Evolutionary conservation across 2,329 filamentous ascomycete species (phyloP).

Genomic region (Phialophora chinensis): DNA sequence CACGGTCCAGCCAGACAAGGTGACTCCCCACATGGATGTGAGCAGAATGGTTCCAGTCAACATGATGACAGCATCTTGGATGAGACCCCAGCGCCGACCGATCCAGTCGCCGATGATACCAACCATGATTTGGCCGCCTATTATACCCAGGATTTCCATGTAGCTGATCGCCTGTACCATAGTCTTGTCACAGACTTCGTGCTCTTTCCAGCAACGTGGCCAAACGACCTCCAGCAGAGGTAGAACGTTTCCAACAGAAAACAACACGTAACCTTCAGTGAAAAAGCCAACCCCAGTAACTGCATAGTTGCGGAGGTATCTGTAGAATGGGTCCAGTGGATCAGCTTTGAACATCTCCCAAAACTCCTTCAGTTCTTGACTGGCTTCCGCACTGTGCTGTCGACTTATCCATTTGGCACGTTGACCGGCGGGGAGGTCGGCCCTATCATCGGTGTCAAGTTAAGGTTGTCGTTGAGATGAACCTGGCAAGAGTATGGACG

Average conservation of each 20-base stretch:
- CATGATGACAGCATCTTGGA: conserved; percentile 95
- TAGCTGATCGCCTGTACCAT: conserved; percentile 88
- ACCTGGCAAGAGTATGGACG: not conserved
- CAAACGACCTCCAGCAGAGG: conserved; percentile 79
- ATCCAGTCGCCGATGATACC: conserved; percentile 80
- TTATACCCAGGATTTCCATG: conserved; percentile 91
- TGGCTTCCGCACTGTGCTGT: not conserved
- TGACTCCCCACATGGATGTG: conserved; percentile 85
- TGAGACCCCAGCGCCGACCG: conserved; percentile 91
- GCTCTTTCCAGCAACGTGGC: conserved; percentile 74
- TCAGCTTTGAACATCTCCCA: not conserved
- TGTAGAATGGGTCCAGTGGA: not conserved
- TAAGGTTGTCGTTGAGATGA: not conserved
- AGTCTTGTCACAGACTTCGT: conserved; percentile 71
- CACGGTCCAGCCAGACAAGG: conserved; percentile 90
- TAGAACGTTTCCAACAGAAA: conserved; percentile 92
- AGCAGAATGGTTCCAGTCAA: conserved; percentile 89
- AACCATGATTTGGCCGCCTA: conserved; percentile 86
- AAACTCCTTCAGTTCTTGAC: not conserved
- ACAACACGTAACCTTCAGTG: conserved; percentile 70
- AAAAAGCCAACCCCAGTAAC: not conserved
- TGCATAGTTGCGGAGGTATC: not conserved
- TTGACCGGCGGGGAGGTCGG: not conserved
- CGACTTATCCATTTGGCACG: not conserved
- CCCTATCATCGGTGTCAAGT: not conserved